A percentile compares a stretch with the other conserved stretches of the same genome.
phyloP scores from a whole-genome alignment of 2,329 filamentous ascomycete genomes.

The Xylariaceae sp. region DNA sequence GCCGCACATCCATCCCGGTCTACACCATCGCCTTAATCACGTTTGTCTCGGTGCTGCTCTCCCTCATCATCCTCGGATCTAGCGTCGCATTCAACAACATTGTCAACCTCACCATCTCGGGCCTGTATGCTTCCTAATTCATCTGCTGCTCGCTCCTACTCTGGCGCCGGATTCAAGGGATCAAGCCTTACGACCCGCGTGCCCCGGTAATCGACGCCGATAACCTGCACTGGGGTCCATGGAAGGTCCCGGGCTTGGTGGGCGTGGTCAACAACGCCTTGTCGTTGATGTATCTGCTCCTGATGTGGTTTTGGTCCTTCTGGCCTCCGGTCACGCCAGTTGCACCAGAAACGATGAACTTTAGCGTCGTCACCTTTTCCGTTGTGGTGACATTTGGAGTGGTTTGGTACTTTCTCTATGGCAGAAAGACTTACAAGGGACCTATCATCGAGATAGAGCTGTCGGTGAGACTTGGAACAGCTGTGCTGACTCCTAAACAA shows the following conservation, averaged over 20 bases:
- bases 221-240: slow-evolving; percentile 9
- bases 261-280: slow-evolving; percentile 9
- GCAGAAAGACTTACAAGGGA: slow-evolving; percentile 5
- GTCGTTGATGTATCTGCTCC: slow-evolving; percentile 6
- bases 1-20: slow-evolving; percentile 9
- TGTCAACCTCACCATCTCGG: slow-evolving; percentile 4
- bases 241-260: slow-evolving; percentile 4
- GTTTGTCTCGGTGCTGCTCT: slow-evolving; percentile 5
- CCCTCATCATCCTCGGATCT: slow-evolving; percentile 9
- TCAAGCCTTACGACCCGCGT: slow-evolving; percentile 1
- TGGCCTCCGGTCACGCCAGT: slow-evolving; percentile 5
- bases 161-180: slow-evolving; percentile 1
- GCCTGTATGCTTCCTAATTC: background rate
- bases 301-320: slow-evolving; percentile 11
- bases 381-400: slow-evolving; percentile 3
- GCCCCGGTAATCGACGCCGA: slow-evolving; percentile 2
- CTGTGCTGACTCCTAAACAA: too few species aligned
- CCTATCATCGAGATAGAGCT: slow-evolving; percentile 7
- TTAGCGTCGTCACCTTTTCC: slow-evolving; percentile 4
- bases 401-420: slow-evolving; percentile 7
- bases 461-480: too few species aligned
- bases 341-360: slow-evolving; percentile 5
- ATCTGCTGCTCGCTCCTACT: background rate
- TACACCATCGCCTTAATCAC: slow-evolving; percentile 7
- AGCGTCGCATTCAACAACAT: slow-evolving; percentile 9